These are phyloP conservation scores for Candida ulmi DNA, from an alignment of 805 yeast species.

Conservation along the genomic window DNA sequence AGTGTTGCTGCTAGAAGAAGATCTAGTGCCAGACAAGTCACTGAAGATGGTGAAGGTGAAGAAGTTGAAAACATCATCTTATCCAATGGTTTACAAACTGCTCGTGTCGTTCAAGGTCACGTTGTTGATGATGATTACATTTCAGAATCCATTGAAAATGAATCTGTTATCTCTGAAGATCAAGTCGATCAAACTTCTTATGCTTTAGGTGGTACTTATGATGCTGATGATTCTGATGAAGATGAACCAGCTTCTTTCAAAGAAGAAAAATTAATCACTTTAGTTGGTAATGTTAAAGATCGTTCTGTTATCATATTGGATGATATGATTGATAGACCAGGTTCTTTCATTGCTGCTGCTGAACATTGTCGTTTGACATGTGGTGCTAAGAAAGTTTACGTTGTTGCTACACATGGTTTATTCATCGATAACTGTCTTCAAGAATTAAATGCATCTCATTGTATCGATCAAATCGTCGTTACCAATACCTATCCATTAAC, in stretches of 20 bases:
- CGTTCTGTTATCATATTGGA: conserved; percentile 92
- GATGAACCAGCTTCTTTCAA: conserved; percentile 46
- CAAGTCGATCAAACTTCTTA: conserved; percentile 33
- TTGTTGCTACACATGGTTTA: conserved; percentile 94
- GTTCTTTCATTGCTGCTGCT: conserved; percentile 93
- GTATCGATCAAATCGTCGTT: conserved; percentile 87
- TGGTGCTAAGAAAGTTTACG: conserved; percentile 88
- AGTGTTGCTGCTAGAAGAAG: conserved; percentile 41
- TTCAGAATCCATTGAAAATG: conserved; percentile 26
- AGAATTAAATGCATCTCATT: conserved; percentile 66
- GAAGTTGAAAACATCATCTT: conserved; percentile 64
- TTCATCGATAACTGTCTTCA: conserved; percentile 86
- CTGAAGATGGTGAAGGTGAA: conserved; percentile 47
- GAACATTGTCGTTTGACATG: conserved; percentile 94
- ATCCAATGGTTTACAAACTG: conserved; percentile 84
- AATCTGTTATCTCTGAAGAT: conserved; percentile 26
- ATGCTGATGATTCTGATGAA: conserved; percentile 80
- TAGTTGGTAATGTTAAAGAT: conserved; percentile 92
- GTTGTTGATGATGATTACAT: conserved; percentile 84
- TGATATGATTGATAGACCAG: conserved; percentile 96
- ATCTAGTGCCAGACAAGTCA: conserved; percentile 34
- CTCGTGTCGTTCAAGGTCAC: conserved; percentile 94
- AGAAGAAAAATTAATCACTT: conserved; percentile 81
- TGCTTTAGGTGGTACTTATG: conserved; percentile 77
- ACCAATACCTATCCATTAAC: conserved; percentile 94